These are phyloP conservation scores for Beauveria scarabaeidicola DNA, from an alignment of 2,329 filamentous ascomycete genomes.

Conservation along the genomic window DNA sequence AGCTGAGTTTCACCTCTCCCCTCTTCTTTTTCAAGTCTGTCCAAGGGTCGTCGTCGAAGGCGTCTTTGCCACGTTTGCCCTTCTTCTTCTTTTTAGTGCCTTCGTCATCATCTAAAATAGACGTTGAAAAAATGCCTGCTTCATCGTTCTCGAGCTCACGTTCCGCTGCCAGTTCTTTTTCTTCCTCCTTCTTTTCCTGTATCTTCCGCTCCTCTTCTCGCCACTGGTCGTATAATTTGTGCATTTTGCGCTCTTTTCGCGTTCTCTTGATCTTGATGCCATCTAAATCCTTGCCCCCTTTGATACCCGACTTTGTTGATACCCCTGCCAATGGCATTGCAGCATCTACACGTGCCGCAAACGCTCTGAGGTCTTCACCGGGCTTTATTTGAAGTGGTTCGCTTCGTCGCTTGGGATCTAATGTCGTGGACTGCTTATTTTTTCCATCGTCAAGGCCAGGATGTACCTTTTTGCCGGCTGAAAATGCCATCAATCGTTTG, in stretches of 20 bases:
- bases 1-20: constrained; percentile 36
- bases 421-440: constrained; percentile 16
- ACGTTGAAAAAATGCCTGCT: constrained; percentile 39
- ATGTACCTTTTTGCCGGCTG: constrained; percentile 49
- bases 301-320: constrained; percentile 48
- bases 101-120: constrained; percentile 34
- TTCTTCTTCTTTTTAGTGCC: constrained; percentile 25
- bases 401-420: constrained; percentile 17
- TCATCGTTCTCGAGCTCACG: constrained; percentile 53
- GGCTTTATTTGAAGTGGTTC: constrained; percentile 64
- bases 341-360: constrained; percentile 73
- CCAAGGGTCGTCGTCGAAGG: constrained; percentile 68
- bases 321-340: constrained; percentile 70
- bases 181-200: constrained; percentile 56
- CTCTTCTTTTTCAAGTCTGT: constrained; percentile 60
- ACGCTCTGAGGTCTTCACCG: constrained; percentile 76
- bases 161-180: constrained; percentile 55
- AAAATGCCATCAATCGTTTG: constrained; percentile 70
- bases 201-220: constrained; percentile 56
- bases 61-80: constrained; percentile 37
- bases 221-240: constrained; percentile 73
- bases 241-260: constrained; percentile 76
- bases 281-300: constrained; percentile 52
- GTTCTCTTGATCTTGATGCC: constrained; percentile 63
- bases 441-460: constrained; percentile 66